phyloP scores from a whole-genome alignment of 352 stramenopile genomes.

The Pythium coloratum region DNA sequence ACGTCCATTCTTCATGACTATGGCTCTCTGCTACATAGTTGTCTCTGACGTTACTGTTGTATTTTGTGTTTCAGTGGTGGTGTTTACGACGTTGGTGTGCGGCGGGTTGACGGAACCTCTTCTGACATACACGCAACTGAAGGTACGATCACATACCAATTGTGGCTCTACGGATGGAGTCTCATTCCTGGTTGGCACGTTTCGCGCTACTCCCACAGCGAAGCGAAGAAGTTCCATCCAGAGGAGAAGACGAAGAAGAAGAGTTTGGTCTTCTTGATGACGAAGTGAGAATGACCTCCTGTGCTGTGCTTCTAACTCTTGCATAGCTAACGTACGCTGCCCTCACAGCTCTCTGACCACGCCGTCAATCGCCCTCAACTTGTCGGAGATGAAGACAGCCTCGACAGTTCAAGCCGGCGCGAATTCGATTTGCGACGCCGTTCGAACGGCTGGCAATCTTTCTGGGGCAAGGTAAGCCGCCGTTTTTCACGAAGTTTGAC shows the following conservation, averaged over 20 bases:
- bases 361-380: slow-evolving; percentile 23
- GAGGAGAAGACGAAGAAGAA: slow-evolving; percentile 39
- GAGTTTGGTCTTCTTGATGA: slow-evolving; percentile 44
- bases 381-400: slow-evolving; percentile 29
- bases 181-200: background rate
- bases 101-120: slow-evolving; percentile 90
- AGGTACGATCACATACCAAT: slow-evolving; percentile 29
- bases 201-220: slow-evolving; percentile 13
- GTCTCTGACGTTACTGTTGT: background rate
- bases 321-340: background rate
- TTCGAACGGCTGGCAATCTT: slow-evolving; percentile 48
- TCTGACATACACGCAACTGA: slow-evolving; percentile 78
- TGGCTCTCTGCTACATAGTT: background rate
- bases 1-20: background rate
- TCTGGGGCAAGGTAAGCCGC: slow-evolving; percentile 57
- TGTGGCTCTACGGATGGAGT: too few relatives aligned
- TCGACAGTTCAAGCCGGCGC: slow-evolving; percentile 12
- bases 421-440: slow-evolving; percentile 27
- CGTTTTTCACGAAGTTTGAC: background rate
- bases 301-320: background rate
- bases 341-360: slow-evolving; percentile 41
- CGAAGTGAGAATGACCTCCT: slow-evolving; percentile 19
- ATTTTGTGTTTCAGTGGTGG: slow-evolving; percentile 67
- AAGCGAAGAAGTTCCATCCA: slow-evolving; percentile 11
- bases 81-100: slow-evolving; percentile 97